A percentile compares a stretch with the other conserved stretches of the same genome.
Conservation (phyloP, 2,329 filamentous ascomycete species). For the Pseudopithomyces chartarum region DNA sequence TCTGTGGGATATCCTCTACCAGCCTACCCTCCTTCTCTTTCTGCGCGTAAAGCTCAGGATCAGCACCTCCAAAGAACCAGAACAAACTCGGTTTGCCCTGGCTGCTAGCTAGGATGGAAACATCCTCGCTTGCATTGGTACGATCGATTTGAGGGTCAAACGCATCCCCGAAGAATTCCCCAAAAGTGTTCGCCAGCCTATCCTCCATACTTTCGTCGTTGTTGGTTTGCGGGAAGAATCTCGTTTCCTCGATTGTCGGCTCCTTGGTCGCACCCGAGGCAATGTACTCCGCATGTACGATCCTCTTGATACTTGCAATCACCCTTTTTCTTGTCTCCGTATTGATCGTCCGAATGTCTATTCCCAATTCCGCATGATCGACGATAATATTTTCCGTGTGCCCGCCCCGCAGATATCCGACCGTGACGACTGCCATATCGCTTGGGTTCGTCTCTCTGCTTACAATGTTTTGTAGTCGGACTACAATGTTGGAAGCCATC, state of each 20-base stretch:
- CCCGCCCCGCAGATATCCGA: conserved; percentile 63
- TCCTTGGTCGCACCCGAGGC: conserved; percentile 53
- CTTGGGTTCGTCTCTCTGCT: conserved; percentile 59
- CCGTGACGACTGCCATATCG: conserved; percentile 63
- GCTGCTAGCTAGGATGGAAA: conserved; percentile 59
- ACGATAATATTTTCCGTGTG: conserved; percentile 66
- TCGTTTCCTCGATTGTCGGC: conserved; percentile 50
- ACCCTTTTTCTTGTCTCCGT: conserved; percentile 54
- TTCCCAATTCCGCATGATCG: conserved; percentile 58
- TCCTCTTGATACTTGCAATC: conserved; percentile 55
- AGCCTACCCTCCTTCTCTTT: conserved; percentile 52
- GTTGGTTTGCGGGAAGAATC: conserved; percentile 35
- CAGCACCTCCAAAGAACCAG: conserved; percentile 59
- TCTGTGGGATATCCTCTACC: conserved; percentile 59
- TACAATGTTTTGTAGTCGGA: conserved; percentile 65
- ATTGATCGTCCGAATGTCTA: conserved; percentile 59
- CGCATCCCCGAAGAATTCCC: background rate
- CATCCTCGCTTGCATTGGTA: conserved; percentile 55
- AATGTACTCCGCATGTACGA: conserved; percentile 60
- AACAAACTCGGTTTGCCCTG: conserved; percentile 58
- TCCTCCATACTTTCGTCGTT: conserved; percentile 2
- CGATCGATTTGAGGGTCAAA: conserved; percentile 2
- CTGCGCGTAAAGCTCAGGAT: conserved; percentile 45
- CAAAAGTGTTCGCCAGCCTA: background rate
- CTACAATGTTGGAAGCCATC: conserved; percentile 60